phyloP scores from a whole-genome alignment of 2,329 filamentous ascomycete species.

The Phaeosphaeriaceae sp. region DNA sequence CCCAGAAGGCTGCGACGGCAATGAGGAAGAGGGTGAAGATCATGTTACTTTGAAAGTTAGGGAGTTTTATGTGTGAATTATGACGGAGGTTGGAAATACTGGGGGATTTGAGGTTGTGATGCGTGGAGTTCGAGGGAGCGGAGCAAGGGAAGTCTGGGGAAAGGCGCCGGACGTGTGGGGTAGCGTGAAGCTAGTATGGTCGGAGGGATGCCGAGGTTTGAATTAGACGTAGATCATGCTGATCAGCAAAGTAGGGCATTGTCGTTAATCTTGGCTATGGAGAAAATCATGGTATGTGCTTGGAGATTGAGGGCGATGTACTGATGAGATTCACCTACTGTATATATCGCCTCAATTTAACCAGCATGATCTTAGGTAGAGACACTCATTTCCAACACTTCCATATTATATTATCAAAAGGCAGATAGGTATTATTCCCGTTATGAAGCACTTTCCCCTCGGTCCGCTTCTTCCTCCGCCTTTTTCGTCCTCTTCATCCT shows the following conservation, averaged over 20 bases:
- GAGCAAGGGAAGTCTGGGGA: not conserved
- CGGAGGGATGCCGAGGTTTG: not conserved
- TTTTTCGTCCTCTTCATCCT: constrained; percentile 60
- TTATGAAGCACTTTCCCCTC: constrained; percentile 8
- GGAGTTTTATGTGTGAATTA: not conserved
- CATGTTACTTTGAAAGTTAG: constrained; percentile 2
- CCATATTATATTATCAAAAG: too few relatives aligned
- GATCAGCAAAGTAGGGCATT: too few relatives aligned
- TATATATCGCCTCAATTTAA: not conserved
- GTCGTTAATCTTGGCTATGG: not conserved
- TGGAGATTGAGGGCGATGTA: not conserved
- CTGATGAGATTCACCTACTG: not conserved
- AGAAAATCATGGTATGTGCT: not conserved
- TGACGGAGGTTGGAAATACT: not conserved
- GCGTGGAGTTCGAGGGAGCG: not conserved
- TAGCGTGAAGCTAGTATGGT: not conserved
- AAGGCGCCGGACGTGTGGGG: not conserved
- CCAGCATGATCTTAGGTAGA: not conserved
- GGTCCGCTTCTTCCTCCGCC: constrained; percentile 47
- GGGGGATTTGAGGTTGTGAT: not conserved
- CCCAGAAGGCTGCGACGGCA: constrained; percentile 24
- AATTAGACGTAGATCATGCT: not conserved
- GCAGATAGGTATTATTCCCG: not conserved
- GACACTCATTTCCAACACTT: not conserved
- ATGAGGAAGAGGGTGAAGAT: constrained; percentile 23